Base-by-base conservation (phyloP, 2,329 filamentous ascomycete species). In the Fusarium piperis region DNA sequence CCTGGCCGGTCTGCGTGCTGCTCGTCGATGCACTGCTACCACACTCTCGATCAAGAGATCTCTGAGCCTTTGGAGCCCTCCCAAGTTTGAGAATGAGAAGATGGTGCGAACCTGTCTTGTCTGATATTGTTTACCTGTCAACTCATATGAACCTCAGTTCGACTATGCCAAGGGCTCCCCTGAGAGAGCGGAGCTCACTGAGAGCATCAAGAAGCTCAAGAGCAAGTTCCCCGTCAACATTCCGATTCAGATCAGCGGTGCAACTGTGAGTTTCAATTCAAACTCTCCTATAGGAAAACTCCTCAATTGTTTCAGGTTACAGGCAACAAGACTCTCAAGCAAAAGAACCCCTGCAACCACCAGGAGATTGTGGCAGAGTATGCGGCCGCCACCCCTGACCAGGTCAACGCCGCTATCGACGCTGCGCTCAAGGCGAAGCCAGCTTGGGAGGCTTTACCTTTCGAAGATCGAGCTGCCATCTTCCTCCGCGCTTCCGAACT, bases 31-130 rank as follows among this genome's bases (percentile, higher is more conserved):
- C n/a, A 57, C 33, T 13, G 26, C 28, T 6, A 30, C 48, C 6
- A 23, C 51, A 7, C 38, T 66, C 10, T 53, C 63, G 26, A 1
- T 46, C 10, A 33, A 55, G 15, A 57, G 72, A 11, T 30, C 55
- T 5, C n/a, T 74, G 5, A 72, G 56, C 10, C 59, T 74, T 0
- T 73, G 67, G 70, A 63, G 59, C 11, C 72, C 71, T 36, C 72
- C 72, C 0, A 73, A 64, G 26, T 74, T 74, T 16, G 65, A 74
- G 6, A 74, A 74, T 59, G 72, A 74, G 35, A 74, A 74, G 33
- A 68, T 74, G 59, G 72, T 70, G 63, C 2, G n/a, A 4, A 1
- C 16, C 5, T 6, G 2, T 13, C 6, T 3, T 16, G 9, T n/a
- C 0, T 4, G 11, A 0, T 0, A 0, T 5, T 0, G 2, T 3